Conservation (phyloP, 257 asterid genomes). For the Mentha longifolia region DNA sequence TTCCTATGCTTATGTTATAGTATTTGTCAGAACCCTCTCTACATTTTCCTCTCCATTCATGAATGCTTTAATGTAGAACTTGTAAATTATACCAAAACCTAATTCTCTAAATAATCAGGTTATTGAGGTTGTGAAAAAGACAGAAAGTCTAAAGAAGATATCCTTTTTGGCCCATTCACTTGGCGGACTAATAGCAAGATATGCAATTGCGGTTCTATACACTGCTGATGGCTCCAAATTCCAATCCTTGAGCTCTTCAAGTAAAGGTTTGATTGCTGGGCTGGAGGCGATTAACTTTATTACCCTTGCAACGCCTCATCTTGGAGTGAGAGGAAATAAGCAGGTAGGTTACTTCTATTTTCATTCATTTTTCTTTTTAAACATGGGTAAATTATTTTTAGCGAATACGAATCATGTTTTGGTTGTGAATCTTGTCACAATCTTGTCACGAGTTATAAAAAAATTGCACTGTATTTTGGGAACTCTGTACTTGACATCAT, state of each 20-base stretch:
- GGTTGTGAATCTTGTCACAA: not conserved
- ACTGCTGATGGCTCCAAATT: conserved; percentile 39
- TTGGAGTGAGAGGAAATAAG: conserved; percentile 91
- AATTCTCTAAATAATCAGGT: conserved; percentile 53
- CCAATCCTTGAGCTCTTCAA: conserved; percentile 44
- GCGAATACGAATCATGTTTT: not conserved
- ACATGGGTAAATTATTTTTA: not conserved
- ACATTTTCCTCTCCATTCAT: not conserved
- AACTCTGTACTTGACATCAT: not conserved
- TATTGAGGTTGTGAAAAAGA: conserved; percentile 62
- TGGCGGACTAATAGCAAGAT: conserved; percentile 93
- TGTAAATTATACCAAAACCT: not conserved
- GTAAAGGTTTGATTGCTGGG: conserved; percentile 75
- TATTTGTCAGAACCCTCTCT: not conserved
- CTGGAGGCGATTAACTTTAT: conserved; percentile 88
- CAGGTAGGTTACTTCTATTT: conserved; percentile 52
- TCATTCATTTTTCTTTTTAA: not conserved
- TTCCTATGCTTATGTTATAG: not conserved
- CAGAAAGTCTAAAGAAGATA: conserved; percentile 68
- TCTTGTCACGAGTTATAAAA: not conserved
- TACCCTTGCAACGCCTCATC: conserved; percentile 97
- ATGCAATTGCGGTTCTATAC: conserved; percentile 71
- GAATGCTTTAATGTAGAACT: not conserved
- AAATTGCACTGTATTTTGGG: not conserved
- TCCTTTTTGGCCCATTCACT: conserved; percentile 97